Conservation (phyloP, 345 rosid genomes). For the Toxicodendron radicans region DNA sequence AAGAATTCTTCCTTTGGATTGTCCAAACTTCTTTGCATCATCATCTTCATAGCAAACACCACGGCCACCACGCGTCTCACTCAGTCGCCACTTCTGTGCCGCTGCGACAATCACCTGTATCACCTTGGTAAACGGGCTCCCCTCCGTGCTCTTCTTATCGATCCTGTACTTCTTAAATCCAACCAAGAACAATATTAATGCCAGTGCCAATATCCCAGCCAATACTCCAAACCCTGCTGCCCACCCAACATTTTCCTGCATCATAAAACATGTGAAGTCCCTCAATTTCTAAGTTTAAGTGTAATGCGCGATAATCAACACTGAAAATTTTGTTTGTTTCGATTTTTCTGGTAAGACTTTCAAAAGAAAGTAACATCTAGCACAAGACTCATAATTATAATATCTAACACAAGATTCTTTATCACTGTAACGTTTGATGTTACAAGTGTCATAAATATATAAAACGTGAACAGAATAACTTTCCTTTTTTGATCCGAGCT, state of each 20-base stretch:
- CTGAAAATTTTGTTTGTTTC: too few relatives aligned
- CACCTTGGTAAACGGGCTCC: slow-evolving; percentile 66
- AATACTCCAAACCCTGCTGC: slow-evolving; percentile 56
- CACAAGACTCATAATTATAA: too few relatives aligned
- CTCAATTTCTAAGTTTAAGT: too few relatives aligned
- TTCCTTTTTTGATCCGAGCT: too few relatives aligned
- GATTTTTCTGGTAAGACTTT: too few relatives aligned
- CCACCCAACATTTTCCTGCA: slow-evolving; percentile 83
- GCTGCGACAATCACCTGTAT: slow-evolving; percentile 79
- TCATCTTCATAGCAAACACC: slow-evolving; percentile 24
- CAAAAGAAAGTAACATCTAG: too few relatives aligned
- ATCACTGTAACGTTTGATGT: too few relatives aligned
- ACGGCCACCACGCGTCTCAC: slow-evolving; percentile 23
- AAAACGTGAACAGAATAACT: too few relatives aligned
- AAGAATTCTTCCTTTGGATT: slow-evolving; percentile 21
- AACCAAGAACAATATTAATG: slow-evolving; percentile 45
- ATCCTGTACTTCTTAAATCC: slow-evolving; percentile 60
- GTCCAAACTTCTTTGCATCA: slow-evolving; percentile 24
- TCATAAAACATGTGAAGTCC: not conserved
- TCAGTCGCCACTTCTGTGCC: slow-evolving; percentile 52
- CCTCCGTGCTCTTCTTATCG: slow-evolving; percentile 41
- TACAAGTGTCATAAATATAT: too few relatives aligned
- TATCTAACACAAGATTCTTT: too few relatives aligned
- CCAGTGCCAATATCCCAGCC: slow-evolving; percentile 48
- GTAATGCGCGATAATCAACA: too few relatives aligned